A percentile compares a stretch with the other conserved stretches of the same genome.
Evolutionary conservation across 345 rosid species (phyloP).

Genomic region (Sonneratia caseolaris): DNA sequence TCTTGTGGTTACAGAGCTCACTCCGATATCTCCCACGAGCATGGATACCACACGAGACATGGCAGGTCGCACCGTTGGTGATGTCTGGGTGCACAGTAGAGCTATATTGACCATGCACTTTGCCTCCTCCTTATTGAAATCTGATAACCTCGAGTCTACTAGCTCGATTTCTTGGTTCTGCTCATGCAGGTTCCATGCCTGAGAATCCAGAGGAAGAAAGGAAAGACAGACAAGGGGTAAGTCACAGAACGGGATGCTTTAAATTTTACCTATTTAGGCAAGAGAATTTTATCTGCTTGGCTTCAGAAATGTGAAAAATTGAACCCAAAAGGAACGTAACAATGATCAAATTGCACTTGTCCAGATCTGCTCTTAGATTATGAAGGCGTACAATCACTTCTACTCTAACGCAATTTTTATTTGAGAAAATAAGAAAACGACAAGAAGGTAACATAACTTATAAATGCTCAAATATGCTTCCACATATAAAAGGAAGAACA

Average conservation of each 20-base stretch:
- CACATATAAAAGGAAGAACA: too few species aligned
- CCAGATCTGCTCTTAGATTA: too few species aligned
- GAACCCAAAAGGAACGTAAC: too few species aligned
- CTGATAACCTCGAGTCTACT: constrained; percentile 25
- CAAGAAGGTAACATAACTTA: too few species aligned
- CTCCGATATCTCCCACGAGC: constrained; percentile 61
- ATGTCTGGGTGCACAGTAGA: constrained; percentile 52
- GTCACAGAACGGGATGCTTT: too few species aligned
- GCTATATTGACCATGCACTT: constrained; percentile 43
- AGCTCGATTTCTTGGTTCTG: constrained; percentile 28
- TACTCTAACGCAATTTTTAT: too few species aligned
- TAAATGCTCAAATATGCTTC: too few species aligned
- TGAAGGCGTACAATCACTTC: too few species aligned
- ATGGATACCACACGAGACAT: constrained; percentile 63
- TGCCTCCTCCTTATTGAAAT: constrained; percentile 35
- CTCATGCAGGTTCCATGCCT: constrained; percentile 60
- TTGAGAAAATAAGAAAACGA: too few species aligned
- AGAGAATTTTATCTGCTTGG: background rate
- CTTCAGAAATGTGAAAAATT: too few species aligned
- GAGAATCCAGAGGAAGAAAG: background rate
- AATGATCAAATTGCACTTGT: too few species aligned
- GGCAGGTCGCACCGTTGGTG: constrained; percentile 42
- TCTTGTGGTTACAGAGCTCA: constrained; percentile 22
- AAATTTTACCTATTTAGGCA: background rate
- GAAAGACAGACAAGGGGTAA: background rate